Evolutionary conservation across 164 flowering plant species (phyloP), one percentile per base, ranked within the genome.

Genomic region (Malania oleifera): DNA sequence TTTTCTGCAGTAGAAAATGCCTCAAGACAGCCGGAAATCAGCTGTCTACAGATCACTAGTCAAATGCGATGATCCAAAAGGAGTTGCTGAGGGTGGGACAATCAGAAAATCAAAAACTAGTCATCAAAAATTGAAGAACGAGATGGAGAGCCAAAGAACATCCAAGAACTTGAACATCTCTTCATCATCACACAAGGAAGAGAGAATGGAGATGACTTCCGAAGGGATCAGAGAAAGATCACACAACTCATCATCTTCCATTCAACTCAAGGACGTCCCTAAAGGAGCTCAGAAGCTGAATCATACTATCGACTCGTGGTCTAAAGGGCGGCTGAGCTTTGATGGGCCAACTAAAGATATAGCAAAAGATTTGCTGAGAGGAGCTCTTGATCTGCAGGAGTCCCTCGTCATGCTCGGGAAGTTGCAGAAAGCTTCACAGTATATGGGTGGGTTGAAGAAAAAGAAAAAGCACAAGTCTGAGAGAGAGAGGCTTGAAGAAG

Each of bases 351-450:
- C 88, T 1, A 67, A 75, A 24, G 77, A 78, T 59, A 70, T 83
- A n/a, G 92, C 95, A 3, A 68, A 67, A 48, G 87, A 83, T 65
- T 59, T 91, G 73, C 63, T 86, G 56, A 79, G 65, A 65, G 96
- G 95, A 41, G 87, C 98, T 70, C 77, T 86, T 63, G 91, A 88
- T 67, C 76, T 91, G 64, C 88, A 91, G 34, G 90, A 85, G 60
- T 91, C 96, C 15, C 59, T 88, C 5, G 40, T 52, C 50, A 80
- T 85, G 91, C 83, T 91, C 29, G 75, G 83, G 10, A 80, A 80
- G 67, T 52, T 88, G 62, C 98, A 86, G 64, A 84, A 85, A 66
- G 85, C 84, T 39, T 77, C 95, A 1, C 63, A 67, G 26, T 60
- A 59, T 56, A 68, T 70, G 77, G 57, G 73, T n/a, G 65, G 43